These are phyloP conservation scores for Trametes villosa DNA, from an alignment of 768 basidiomycete genomes.

Conservation along the genomic window DNA sequence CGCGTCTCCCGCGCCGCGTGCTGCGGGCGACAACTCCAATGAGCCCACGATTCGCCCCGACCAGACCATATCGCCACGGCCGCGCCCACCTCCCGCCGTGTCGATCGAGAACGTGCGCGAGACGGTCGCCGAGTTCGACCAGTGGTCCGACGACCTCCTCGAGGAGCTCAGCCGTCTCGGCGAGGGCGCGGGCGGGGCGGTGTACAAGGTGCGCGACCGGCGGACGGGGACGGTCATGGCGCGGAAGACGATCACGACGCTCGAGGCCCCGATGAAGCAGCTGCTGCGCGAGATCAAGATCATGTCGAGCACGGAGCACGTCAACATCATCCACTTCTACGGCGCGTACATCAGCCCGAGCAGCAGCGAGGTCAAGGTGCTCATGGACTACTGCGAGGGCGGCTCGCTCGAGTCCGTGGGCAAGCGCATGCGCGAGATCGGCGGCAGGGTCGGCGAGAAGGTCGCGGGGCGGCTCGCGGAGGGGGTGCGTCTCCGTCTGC, in stretches of 20 bases:
- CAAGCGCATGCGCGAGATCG: constrained; percentile 77
- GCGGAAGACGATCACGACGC: constrained; percentile 91
- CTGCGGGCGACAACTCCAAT: constrained; percentile 39
- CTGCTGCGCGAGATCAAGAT: constrained; percentile 91
- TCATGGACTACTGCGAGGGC: constrained; percentile 91
- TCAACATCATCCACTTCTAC: constrained; percentile 90
- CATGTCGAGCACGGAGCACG: constrained; percentile 80
- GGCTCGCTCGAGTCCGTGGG: constrained; percentile 90
- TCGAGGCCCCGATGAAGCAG: constrained; percentile 90
- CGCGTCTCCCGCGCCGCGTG: constrained; percentile 37
- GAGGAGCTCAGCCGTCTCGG: constrained; percentile 82
- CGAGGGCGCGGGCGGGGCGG: constrained; percentile 95
- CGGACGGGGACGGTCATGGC: constrained; percentile 84
- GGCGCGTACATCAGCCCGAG: constrained; percentile 90
- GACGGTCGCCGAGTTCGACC: constrained; percentile 40
- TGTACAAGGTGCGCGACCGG: constrained; percentile 89
- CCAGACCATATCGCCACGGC: constrained; percentile 43
- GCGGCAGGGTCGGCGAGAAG: constrained; percentile 81
- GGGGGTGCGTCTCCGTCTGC: constrained; percentile 61
- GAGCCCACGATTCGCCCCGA: constrained; percentile 49
- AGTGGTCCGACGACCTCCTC: constrained; percentile 73
- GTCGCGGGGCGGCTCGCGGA: constrained; percentile 92
- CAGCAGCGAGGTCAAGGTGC: constrained; percentile 90
- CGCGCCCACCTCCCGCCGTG: constrained; percentile 28
- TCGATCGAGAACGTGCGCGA: constrained; percentile 35